phyloP scores from a whole-genome alignment of 129 eudicot genomes.

The Centrapalus pauciflorus region DNA sequence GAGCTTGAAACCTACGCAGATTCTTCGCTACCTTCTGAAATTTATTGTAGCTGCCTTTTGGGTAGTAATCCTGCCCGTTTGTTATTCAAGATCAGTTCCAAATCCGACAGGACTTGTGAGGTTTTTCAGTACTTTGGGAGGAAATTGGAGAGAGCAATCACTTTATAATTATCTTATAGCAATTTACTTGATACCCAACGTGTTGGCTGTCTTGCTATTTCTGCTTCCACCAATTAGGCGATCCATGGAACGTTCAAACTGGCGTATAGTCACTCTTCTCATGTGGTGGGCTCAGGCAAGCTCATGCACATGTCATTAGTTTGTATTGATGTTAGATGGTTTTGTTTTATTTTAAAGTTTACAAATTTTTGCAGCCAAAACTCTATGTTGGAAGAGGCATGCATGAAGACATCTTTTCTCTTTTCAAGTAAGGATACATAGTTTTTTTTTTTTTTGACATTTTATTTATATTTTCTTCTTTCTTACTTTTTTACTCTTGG shows the following conservation, averaged over 20 bases:
- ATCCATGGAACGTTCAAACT: constrained; percentile 88
- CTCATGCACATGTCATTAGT: background rate
- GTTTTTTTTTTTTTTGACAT: background rate
- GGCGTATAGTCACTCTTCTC: constrained; percentile 56
- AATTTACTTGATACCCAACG: constrained; percentile 77
- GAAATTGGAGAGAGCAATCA: constrained; percentile 51
- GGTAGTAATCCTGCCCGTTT: constrained; percentile 78
- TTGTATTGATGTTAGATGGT: background rate
- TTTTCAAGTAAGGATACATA: constrained; percentile 63
- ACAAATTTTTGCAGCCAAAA: constrained; percentile 66
- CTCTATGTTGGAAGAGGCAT: constrained; percentile 97
- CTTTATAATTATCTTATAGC: constrained; percentile 65
- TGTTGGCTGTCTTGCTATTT: constrained; percentile 71
- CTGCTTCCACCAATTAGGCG: constrained; percentile 80
- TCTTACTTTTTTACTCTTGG: constrained; percentile 8
- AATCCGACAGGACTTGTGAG: constrained; percentile 79
- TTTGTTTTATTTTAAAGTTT: constrained; percentile 8
- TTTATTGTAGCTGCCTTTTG: constrained; percentile 76
- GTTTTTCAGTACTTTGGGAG: constrained; percentile 64
- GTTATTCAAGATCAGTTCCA: constrained; percentile 62
- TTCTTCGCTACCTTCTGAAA: constrained; percentile 80
- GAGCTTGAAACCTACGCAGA: constrained; percentile 73
- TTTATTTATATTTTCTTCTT: background rate
- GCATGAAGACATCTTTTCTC: constrained; percentile 94
- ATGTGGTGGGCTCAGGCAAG: constrained; percentile 99